A percentile compares a stretch with the other conserved stretches of the same genome.
Conservation (phyloP, 305 asterid genomes). For the Solanum aculeatissimum region DNA sequence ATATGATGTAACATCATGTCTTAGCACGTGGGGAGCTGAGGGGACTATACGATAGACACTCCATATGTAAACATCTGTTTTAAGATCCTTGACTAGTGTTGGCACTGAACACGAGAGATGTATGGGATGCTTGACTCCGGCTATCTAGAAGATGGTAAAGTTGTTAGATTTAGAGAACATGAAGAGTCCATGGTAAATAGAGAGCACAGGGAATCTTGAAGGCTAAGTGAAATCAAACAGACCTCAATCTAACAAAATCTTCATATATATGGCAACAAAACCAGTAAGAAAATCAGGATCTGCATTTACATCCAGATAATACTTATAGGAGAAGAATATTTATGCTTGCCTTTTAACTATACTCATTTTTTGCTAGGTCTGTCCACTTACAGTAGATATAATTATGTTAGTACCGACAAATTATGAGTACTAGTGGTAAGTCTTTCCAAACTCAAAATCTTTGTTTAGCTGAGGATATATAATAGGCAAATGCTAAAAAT, state of each 20-base stretch:
- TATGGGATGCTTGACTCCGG: constrained; percentile 28
- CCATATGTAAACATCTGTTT: constrained; percentile 41
- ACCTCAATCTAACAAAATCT: background rate
- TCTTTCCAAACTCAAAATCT: background rate
- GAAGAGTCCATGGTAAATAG: background rate
- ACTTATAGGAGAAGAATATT: background rate
- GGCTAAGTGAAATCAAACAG: background rate
- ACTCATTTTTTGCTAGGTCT: background rate
- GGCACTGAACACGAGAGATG: constrained; percentile 87
- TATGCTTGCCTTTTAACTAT: background rate
- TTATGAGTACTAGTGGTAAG: background rate
- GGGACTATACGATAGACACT: constrained; percentile 55
- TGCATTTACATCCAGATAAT: background rate
- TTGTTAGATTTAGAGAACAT: background rate
- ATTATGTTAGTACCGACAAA: background rate
- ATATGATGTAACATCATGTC: constrained; percentile 23
- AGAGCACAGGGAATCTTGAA: background rate
- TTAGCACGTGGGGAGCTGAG: constrained; percentile 37
- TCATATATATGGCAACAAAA: background rate
- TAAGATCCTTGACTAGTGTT: constrained; percentile 30
- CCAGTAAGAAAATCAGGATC: background rate
- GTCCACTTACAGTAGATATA: background rate
- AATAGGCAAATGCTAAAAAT: background rate
- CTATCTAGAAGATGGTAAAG: constrained; percentile 37
- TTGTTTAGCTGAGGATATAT: background rate